phyloP scores from a whole-genome alignment of 176 grass and related monocot genomes.

The Ampelocalamus luodianensis region DNA sequence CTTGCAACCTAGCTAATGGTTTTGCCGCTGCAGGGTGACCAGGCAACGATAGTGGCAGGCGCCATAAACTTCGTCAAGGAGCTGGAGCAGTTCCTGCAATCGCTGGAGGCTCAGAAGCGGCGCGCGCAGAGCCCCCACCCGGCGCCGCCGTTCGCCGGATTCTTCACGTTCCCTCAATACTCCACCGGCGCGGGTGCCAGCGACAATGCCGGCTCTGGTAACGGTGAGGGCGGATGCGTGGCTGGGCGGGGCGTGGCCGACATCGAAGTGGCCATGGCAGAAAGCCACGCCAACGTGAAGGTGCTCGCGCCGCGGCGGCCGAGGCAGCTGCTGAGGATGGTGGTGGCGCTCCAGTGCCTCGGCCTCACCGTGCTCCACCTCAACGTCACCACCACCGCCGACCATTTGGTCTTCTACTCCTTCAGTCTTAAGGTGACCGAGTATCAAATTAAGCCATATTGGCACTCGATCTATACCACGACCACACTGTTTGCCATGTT shows the following conservation, averaged over 20 bases:
- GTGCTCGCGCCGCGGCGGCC: conserved; percentile 64
- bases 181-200: not conserved
- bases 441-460: not conserved
- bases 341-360: conserved; percentile 53
- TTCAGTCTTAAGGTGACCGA: conserved; percentile 53
- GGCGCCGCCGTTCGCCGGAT: conserved; percentile 56
- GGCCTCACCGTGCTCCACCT: conserved; percentile 68
- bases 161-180: conserved; percentile 86
- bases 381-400: conserved; percentile 53
- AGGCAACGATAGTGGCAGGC: conserved; percentile 83
- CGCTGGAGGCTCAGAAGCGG: conserved; percentile 68
- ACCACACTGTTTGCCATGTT: not conserved
- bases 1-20: conserved; percentile 4
- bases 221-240: not conserved
- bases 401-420: conserved; percentile 46
- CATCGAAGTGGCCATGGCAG: conserved; percentile 78
- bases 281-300: conserved; percentile 82
- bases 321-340: conserved; percentile 70
- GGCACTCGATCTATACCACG: too few species aligned
- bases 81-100: conserved; percentile 85
- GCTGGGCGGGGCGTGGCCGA: conserved; percentile 49
- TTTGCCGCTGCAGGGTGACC: conserved; percentile 69
- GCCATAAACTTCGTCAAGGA: conserved; percentile 98
- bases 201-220: not conserved
- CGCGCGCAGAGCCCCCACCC: not conserved